These are phyloP conservation scores for Otatea glauca DNA, from an alignment of 176 grass and related monocot species.

Conservation along the genomic window DNA sequence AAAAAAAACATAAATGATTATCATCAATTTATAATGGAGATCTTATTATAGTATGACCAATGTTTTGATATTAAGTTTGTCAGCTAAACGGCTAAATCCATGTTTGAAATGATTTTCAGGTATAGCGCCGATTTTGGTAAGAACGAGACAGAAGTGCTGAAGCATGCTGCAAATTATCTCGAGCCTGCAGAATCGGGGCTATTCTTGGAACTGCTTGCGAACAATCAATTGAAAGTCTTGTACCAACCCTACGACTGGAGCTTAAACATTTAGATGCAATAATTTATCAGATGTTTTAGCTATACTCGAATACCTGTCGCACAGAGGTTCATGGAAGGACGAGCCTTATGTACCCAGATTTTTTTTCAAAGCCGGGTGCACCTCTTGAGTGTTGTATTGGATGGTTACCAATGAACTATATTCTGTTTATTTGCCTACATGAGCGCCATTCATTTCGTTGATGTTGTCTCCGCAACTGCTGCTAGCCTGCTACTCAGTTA, in stretches of 20 bases:
- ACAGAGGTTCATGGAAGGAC: conserved; percentile 13
- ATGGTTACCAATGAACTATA: not conserved
- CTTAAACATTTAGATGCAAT: conserved; percentile 61
- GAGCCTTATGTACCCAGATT: not conserved
- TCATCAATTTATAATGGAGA: not conserved
- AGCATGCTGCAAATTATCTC: conserved; percentile 91
- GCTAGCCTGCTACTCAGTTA: not conserved
- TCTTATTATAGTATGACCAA: not conserved
- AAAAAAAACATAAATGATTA: not conserved
- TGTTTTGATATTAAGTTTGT: conserved; percentile 4
- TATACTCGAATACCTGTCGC: conserved; percentile 35
- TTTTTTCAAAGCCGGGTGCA: not conserved
- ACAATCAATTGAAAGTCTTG: conserved; percentile 69
- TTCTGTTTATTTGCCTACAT: conserved; percentile 19
- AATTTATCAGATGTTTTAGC: conserved; percentile 29
- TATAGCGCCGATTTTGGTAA: conserved; percentile 90
- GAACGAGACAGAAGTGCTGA: conserved; percentile 80
- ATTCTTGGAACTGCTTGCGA: conserved; percentile 74
- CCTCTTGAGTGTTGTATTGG: not conserved
- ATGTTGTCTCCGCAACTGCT: not conserved
- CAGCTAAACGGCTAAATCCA: not conserved
- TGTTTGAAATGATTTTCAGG: conserved; percentile 54
- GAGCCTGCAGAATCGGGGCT: conserved; percentile 66
- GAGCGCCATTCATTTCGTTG: not conserved
- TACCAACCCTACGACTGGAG: conserved; percentile 92